Conservation (phyloP, 768 basidiomycete species). For the Macrolepiota fuliginosa region DNA sequence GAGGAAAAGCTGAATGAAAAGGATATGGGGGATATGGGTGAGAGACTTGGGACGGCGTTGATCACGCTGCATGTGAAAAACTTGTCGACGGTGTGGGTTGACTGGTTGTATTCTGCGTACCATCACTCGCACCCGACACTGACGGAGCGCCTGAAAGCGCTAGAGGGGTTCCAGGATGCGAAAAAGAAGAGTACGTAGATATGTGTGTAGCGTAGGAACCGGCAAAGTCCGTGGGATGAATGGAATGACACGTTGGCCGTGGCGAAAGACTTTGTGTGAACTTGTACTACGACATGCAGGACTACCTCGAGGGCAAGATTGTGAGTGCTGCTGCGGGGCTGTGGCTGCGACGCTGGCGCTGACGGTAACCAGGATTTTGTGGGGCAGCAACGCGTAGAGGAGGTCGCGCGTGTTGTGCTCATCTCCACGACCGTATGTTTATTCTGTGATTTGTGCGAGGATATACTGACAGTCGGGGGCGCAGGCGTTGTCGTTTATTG, state of each 20-base stretch:
- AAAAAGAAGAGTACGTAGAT: slow-evolving; percentile 30
- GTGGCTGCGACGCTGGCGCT: not conserved
- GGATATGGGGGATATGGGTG: slow-evolving; percentile 83
- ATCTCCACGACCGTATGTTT: slow-evolving; percentile 41
- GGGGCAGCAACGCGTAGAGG: slow-evolving; percentile 55
- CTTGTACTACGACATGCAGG: slow-evolving; percentile 11
- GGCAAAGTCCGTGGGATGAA: slow-evolving; percentile 2
- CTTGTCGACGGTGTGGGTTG: slow-evolving; percentile 89
- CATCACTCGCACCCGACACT: slow-evolving; percentile 96
- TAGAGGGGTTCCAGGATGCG: slow-evolving; percentile 64
- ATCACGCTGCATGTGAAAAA: slow-evolving; percentile 90
- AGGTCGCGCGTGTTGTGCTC: slow-evolving; percentile 40
- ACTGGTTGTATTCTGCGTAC: slow-evolving; percentile 95
- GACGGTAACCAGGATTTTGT: slow-evolving; percentile 50
- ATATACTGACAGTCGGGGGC: not conserved
- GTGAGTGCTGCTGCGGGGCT: slow-evolving; percentile 4
- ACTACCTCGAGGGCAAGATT: slow-evolving; percentile 17
- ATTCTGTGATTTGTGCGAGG: not conserved
- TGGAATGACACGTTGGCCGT: slow-evolving; percentile 4
- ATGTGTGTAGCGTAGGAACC: not conserved
- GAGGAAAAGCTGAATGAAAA: slow-evolving; percentile 46
- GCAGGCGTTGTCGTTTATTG: slow-evolving; percentile 53
- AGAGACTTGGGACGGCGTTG: slow-evolving; percentile 78
- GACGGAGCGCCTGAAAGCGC: slow-evolving; percentile 80
- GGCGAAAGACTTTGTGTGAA: not conserved